Base-by-base conservation (phyloP, 2,329 filamentous ascomycete genomes). In the Venturia nashicola region DNA sequence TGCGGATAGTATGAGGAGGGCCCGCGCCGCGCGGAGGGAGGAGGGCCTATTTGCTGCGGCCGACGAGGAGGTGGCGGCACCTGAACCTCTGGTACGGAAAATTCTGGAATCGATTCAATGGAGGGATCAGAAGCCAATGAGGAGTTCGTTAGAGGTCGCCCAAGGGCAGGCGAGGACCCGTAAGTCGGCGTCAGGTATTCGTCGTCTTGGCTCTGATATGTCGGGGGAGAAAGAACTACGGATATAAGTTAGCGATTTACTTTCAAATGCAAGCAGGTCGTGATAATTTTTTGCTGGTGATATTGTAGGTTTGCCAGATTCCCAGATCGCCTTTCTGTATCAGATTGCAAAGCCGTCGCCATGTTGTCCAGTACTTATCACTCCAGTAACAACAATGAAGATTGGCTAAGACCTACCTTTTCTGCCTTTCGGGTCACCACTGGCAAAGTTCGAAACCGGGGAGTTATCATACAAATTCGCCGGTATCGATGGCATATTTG, bases 1-100 rank as follows among this genome's bases (percentile, higher is more conserved):
- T 79, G 77, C 1, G 77, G 77, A 65, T 81, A 81, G 67, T 80
- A 80, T 0, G 76, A 78, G 5, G 76, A 74, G 9, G 78, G 79
- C 5, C 78, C 79, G 72, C 76, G 71, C 36, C 79, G 72, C 7
- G 78, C 73, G 0, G 77, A 79, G 1, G 78, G 78, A n/a, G 78
- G 78, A 27, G 78, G 78, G 4, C 78, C 78, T 42, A 80, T 70
- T 61, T 74, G 76, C 12, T 76, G 76, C 23, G 72, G 70, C 12
- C 75, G 73, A 61, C 75, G 74, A 39, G 46, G 46, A 12, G 70
- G 64, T 65, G 70, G 67, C 55, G 71, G 71, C 64, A 48, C 46
- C 76, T 65, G 62, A n/a, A 63, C 42, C 27, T 59, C 71, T 7
- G 75, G 71, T 54, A 75, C 68, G 8, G 76, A 75, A 55, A 77